A percentile compares a stretch with the other conserved stretches of the same genome.
Conservation (phyloP, 2,329 filamentous ascomycete genomes). For the Aspergillus tubingensis region DNA sequence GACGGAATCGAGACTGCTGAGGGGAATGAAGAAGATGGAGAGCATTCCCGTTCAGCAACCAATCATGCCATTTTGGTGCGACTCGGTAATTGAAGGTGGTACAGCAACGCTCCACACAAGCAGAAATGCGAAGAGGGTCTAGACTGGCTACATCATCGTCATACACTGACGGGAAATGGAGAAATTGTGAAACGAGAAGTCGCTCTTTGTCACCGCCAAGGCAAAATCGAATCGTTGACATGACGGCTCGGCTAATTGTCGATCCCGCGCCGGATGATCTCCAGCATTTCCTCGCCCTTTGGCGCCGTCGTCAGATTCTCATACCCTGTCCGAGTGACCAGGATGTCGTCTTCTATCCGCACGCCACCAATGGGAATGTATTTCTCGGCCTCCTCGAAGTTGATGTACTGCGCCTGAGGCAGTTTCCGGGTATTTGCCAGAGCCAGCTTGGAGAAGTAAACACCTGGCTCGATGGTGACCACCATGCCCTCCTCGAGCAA, state of each 20-base stretch:
- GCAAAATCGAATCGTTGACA: background rate
- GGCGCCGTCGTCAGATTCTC: slow-evolving; percentile 73
- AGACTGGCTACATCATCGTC: slow-evolving; percentile 1
- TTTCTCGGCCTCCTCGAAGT: slow-evolving; percentile 41
- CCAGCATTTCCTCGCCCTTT: slow-evolving; percentile 61
- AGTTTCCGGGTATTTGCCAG: slow-evolving; percentile 37
- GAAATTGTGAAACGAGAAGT: background rate
- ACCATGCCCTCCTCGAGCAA: slow-evolving; percentile 56
- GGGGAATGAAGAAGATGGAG: background rate
- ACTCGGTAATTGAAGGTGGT: background rate
- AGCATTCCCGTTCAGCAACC: background rate
- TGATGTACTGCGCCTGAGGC: slow-evolving; percentile 38
- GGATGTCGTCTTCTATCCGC: slow-evolving; percentile 60
- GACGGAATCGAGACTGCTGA: background rate
- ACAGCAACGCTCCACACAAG: slow-evolving; percentile 2
- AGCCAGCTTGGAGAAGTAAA: slow-evolving; percentile 47
- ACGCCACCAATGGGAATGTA: slow-evolving; percentile 49
- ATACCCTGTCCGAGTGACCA: slow-evolving; percentile 68
- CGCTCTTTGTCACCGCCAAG: slow-evolving; percentile 1
- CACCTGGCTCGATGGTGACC: slow-evolving; percentile 58
- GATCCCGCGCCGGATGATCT: slow-evolving; percentile 37
- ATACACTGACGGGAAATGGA: background rate
- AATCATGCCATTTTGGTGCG: background rate
- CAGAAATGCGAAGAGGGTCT: background rate
- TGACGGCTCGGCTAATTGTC: slow-evolving; percentile 13